Conservation (phyloP, 2,329 filamentous ascomycete genomes). For the Amauroascus verrucosus region DNA sequence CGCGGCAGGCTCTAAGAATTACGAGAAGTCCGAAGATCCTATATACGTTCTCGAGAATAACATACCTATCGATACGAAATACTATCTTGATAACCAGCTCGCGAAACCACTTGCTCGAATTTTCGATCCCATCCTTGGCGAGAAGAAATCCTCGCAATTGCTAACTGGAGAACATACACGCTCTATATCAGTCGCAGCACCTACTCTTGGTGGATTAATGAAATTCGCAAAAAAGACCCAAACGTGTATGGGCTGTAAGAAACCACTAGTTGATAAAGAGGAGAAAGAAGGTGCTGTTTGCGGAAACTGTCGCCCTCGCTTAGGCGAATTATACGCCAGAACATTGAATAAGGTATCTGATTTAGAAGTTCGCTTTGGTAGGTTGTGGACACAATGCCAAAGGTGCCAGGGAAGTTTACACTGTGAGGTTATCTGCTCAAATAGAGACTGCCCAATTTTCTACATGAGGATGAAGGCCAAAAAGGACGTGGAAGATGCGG, state of each 20-base stretch:
- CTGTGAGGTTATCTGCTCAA: slow-evolving; percentile 94
- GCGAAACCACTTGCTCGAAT: slow-evolving; percentile 89
- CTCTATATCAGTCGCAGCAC: slow-evolving; percentile 84
- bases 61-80: slow-evolving; percentile 93
- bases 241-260: slow-evolving; percentile 99
- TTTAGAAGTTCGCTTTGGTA: slow-evolving; percentile 80
- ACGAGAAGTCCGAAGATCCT: slow-evolving; percentile 93
- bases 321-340: slow-evolving; percentile 89
- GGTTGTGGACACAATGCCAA: slow-evolving; percentile 97
- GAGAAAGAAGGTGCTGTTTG: slow-evolving; percentile 83
- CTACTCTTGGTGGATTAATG: slow-evolving; percentile 88
- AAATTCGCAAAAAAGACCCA: slow-evolving; percentile 97
- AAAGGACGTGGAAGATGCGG: slow-evolving; percentile 93
- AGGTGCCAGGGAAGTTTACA: slow-evolving; percentile 96
- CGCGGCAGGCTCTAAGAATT: slow-evolving; percentile 80
- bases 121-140: slow-evolving; percentile 93
- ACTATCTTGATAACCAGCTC: slow-evolving; percentile 97
- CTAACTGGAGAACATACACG: slow-evolving; percentile 90
- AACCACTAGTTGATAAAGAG: slow-evolving; percentile 69
- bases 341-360: slow-evolving; percentile 81
- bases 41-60: slow-evolving; percentile 97
- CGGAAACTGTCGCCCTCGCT: slow-evolving; percentile 67
- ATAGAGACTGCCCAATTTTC: slow-evolving; percentile 95
- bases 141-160: slow-evolving; percentile 77
- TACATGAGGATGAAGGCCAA: slow-evolving; percentile 99